These are phyloP conservation scores for Candida arabinofermentans DNA, from an alignment of 805 yeast genomes.

Conservation along the genomic window DNA sequence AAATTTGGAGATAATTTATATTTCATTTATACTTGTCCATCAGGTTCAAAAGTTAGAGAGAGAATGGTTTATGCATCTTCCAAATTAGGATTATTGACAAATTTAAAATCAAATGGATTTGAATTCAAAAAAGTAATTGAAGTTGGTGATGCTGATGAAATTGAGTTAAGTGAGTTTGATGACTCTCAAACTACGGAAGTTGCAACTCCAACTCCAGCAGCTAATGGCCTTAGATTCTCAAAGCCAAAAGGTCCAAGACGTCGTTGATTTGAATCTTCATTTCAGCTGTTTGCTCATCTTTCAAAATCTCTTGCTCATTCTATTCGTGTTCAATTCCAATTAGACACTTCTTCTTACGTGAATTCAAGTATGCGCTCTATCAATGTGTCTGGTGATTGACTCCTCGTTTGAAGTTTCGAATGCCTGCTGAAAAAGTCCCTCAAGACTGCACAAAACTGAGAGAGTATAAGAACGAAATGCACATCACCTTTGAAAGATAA, in stretches of 20 bases:
- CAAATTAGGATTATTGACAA: constrained; percentile 54
- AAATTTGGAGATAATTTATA: constrained; percentile 37
- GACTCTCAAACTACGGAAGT: constrained; percentile 14
- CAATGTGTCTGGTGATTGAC: no score
- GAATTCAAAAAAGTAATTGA: constrained; percentile 50
- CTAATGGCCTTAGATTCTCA: constrained; percentile 37
- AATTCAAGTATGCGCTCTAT: no score
- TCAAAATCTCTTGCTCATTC: neutral
- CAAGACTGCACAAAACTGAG: no score
- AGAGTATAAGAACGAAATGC: no score
- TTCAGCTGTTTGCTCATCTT: neutral
- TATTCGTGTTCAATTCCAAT: no score
- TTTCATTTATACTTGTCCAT: constrained; percentile 85
- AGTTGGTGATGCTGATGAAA: constrained; percentile 69
- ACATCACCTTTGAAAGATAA: no score
- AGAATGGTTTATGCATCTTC: constrained; percentile 91
- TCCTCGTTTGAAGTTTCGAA: no score
- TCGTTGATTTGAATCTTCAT: constrained; percentile 24
- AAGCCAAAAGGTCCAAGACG: constrained; percentile 75
- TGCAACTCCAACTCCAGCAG: neutral
- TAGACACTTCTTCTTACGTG: no score
- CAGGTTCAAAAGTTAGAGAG: constrained; percentile 83
- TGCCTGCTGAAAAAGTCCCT: no score
- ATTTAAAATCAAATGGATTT: constrained; percentile 39
- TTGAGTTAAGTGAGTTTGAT: constrained; percentile 50